Evolutionary conservation across 164 flowering plant genomes (phyloP), one percentile per base, ranked within the genome.

Genomic region (Echeveria elegans): DNA sequence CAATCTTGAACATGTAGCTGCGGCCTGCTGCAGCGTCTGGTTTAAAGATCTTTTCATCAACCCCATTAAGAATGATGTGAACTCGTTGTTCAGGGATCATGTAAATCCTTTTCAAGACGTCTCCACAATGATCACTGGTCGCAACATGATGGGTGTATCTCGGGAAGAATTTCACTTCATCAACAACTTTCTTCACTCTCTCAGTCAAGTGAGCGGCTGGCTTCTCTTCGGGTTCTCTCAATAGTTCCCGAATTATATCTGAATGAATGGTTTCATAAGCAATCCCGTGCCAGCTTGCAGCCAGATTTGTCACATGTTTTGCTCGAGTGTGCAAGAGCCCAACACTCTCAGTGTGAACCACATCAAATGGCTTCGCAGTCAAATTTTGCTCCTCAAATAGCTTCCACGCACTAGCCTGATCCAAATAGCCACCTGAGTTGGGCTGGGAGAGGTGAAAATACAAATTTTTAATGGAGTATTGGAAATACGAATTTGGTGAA

Each of bases 261-360:
- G 98, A 90, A 2, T 87, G 83, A 1, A 90, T 50, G 75, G 85
- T 82, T 70, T 92, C 98, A 0, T 88, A 73, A 1, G 95, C 98
- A 14, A 87, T 87, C 0, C 98, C 96, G 37, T 92, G 98, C 96
- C 98, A 92, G 0, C 96, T 79, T 1, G 82, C 96, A 0, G 83
- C 98, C 1, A 92, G 85, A 63, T 90, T 90, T 0, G 86, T 69
- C n/a, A 87, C 71, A 0, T 77, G n/a, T 0, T 81, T 80, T 0
- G 96, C 96, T 14, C 82, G 38, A 84, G 83, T 84, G 41, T 87
- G 83, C 53, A 96, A 96, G 1, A 92, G 81, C 1, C 96, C 92
- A 9, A 92, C 96, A 72, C 98, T 92, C 59, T 92, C 98, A 0
- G 96, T 80, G 70, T 92, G 98, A 24, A 92, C 82, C 82, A 88